phyloP scores from a whole-genome alignment of 1,139 yeast genomes.

The Torulaspora pretoriensis region DNA sequence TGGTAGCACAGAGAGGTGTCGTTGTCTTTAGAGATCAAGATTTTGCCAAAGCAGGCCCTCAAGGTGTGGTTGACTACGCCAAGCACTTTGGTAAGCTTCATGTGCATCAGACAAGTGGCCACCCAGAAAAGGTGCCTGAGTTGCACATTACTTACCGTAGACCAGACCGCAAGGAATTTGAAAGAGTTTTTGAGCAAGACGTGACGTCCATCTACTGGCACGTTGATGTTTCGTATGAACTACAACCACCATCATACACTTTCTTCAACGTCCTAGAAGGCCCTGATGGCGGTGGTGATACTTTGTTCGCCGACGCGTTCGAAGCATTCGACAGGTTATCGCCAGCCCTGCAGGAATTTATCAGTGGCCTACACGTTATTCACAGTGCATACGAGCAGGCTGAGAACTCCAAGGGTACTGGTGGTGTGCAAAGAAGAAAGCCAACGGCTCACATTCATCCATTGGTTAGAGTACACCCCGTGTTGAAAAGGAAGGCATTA shows the following conservation, averaged over 20 bases:
- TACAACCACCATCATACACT: slow-evolving; percentile 67
- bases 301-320: slow-evolving; percentile 58
- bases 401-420: slow-evolving; percentile 46
- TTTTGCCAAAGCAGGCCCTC: slow-evolving; percentile 54
- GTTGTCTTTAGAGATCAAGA: slow-evolving; percentile 51
- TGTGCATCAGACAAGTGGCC: slow-evolving; percentile 69
- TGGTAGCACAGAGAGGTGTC: slow-evolving; percentile 51
- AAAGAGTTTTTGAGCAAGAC: slow-evolving; percentile 39
- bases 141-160: slow-evolving; percentile 59
- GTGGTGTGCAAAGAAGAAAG: slow-evolving; percentile 61
- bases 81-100: slow-evolving; percentile 64
- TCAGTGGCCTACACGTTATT: slow-evolving; percentile 55
- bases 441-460: slow-evolving; percentile 63
- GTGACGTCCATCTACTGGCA: slow-evolving; percentile 51
- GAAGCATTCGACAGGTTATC: slow-evolving; percentile 70
- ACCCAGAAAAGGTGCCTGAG: slow-evolving; percentile 56
- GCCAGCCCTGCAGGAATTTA: slow-evolving; percentile 52
- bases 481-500: slow-evolving; percentile 56
- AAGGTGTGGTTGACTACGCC: slow-evolving; percentile 52
- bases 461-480: slow-evolving; percentile 65
- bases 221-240: slow-evolving; percentile 66
- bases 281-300: slow-evolving; percentile 72
- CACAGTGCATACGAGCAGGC: slow-evolving; percentile 75
- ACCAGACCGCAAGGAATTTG: slow-evolving; percentile 41
- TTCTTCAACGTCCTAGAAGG: slow-evolving; percentile 58